Percentiles rank a stretch among this genome's conserved stretches.
These are phyloP conservation scores for Neckera pumila DNA, from an alignment of 225 moss, liverwort and hornwort species.

Conservation along the genomic window DNA sequence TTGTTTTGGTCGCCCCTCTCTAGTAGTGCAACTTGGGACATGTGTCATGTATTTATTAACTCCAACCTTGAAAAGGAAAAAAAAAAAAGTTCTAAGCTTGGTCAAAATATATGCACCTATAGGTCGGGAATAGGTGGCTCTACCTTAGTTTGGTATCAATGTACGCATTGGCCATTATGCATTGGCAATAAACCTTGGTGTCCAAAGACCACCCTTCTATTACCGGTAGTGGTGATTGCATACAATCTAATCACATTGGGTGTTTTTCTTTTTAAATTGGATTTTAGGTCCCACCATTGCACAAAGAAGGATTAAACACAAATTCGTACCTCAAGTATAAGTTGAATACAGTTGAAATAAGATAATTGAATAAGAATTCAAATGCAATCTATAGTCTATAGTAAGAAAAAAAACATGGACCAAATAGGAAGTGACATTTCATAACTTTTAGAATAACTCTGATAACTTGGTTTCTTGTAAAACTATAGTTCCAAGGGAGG, in stretches of 20 bases:
- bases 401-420: accelerated
- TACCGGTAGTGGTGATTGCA: background rate
- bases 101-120: too few relatives aligned
- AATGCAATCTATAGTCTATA: background rate
- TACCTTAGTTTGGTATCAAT: too few relatives aligned
- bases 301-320: background rate
- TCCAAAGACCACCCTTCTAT: too few relatives aligned
- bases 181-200: too few relatives aligned
- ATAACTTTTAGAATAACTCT: background rate
- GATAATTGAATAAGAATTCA: background rate
- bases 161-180: too few relatives aligned
- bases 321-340: background rate
- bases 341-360: background rate
- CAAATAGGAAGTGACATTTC: background rate
- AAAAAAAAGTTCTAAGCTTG: too few relatives aligned
- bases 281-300: accelerated
- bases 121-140: too few relatives aligned
- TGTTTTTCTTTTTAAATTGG: background rate
- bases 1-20: too few relatives aligned
- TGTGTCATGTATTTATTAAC: too few relatives aligned
- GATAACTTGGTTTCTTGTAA: background rate
- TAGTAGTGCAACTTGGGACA: too few relatives aligned
- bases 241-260: background rate
- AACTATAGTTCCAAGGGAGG: background rate
- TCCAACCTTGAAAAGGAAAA: too few relatives aligned